Evolutionary conservation across 2,329 filamentous ascomycete genomes (phyloP), one percentile per base, ranked within the genome.

Genomic region (Daldinia sp.): DNA sequence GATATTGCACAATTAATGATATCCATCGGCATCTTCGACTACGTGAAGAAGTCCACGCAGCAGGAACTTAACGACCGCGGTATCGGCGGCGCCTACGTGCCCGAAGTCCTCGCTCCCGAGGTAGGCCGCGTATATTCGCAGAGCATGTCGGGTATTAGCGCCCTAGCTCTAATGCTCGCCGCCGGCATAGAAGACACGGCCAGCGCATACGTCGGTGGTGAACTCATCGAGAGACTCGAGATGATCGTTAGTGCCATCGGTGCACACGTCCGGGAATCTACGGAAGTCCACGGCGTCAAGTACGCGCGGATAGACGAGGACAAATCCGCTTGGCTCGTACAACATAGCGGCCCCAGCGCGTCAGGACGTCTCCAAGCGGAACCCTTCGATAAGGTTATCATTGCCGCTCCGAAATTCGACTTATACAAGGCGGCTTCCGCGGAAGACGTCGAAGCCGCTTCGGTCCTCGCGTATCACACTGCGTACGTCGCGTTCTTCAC

Each of bases 81-180:
- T 10, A 72, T 76, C 37, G 65, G 72, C 54, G 72, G 53, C 4
- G 41, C 53, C 37, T 75, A 74, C 57, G 60, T 66, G 7, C 56
- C 33, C 23, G 73, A 76, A 12, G 41, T 76, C 15, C 66, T 75
- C 15, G 64, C 59, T 6, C 72, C 74, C 1, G 71, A 75, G 41
- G 70, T 73, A 12, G 59, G 70, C 62, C 69, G 73, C 3, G 58
- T 68, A 7, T 59, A 63, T n/a, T 60, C 67, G 4, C 71, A 74
- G 59, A 26, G 41, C 4, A 20, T 74, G 9, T 9, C 53, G 9
- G 48, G 67, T 18, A 61, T 72, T 30, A 74, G 59, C 9, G 67
- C 65, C 12, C 51, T 75, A n/a, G 66, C 70, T 6, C 60, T 70
- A 23, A 69, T 68, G 60, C 44, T 75, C 20, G 72, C 70, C 7